phyloP scores from a whole-genome alignment of 805 yeast species.

The Candida coquimbonensis region DNA sequence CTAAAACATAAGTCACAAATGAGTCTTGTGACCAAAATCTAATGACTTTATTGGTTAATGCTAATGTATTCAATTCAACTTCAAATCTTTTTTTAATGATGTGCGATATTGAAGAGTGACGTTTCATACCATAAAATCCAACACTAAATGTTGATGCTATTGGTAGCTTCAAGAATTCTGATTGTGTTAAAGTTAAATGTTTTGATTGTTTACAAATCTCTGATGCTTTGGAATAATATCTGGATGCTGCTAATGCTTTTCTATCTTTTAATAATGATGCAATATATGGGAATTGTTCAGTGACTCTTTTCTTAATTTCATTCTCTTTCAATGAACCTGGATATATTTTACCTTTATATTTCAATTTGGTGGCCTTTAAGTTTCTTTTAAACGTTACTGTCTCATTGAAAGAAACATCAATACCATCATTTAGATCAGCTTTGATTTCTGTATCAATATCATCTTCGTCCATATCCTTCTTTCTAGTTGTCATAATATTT shows the following conservation, averaged over 20 bases:
- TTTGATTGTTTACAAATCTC: conserved; percentile 31
- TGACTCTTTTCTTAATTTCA: conserved; percentile 25
- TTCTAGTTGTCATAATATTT: background rate
- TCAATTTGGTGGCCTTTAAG: background rate
- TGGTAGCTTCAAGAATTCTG: conserved; percentile 34
- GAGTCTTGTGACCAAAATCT: conserved; percentile 53
- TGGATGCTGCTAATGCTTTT: conserved; percentile 28
- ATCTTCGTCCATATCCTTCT: background rate
- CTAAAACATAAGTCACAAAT: conserved; percentile 51
- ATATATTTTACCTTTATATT: conserved; percentile 1
- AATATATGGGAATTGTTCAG: conserved; percentile 27
- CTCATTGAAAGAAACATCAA: conserved; percentile 2
- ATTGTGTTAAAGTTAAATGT: conserved; percentile 36
- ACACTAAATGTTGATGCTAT: conserved; percentile 37
- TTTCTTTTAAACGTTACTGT: background rate
- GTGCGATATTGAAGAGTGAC: conserved; percentile 46
- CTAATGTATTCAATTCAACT: conserved; percentile 23
- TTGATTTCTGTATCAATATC: conserved; percentile 12
- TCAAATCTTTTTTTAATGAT: conserved; percentile 31
- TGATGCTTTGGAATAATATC: conserved; percentile 45
- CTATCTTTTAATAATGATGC: conserved; percentile 38
- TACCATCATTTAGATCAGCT: background rate
- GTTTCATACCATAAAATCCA: conserved; percentile 55
- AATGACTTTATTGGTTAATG: conserved; percentile 36
- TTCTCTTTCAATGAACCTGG: conserved; percentile 10